A percentile compares a stretch with the other conserved stretches of the same genome.
Evolutionary conservation across 192 early-diverging fungal genomes (phyloP).

Genomic region (Geosiphon pyriformis): DNA sequence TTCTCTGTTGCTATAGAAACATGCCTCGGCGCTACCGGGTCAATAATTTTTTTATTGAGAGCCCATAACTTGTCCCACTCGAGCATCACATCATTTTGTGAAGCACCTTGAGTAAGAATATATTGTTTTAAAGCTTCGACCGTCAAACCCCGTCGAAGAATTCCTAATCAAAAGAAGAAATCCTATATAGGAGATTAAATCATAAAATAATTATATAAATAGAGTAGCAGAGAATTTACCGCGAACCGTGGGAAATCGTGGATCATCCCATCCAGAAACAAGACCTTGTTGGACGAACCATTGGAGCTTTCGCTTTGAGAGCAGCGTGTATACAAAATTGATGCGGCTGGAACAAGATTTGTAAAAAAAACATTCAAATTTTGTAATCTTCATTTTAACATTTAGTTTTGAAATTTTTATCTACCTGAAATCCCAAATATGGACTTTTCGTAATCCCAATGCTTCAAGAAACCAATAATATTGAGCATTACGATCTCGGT

Average conservation of each 20-base stretch:
- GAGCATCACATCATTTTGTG: constrained; percentile 84
- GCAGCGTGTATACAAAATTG: constrained; percentile 96
- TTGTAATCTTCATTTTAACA: too few species aligned
- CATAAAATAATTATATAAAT: constrained; percentile 51
- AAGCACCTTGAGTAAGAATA: constrained; percentile 97
- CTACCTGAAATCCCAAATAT: constrained; percentile 85
- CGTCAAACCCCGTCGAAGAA: constrained; percentile 94
- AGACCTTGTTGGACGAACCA: constrained; percentile 88
- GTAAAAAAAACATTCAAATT: too few species aligned
- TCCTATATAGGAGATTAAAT: constrained; percentile 15
- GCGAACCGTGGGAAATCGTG: constrained; percentile 85
- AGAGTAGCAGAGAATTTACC: constrained; percentile 30
- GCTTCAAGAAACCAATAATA: constrained; percentile 94
- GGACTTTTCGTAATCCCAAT: constrained; percentile 79
- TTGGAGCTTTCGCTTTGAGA: constrained; percentile 97
- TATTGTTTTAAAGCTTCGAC: constrained; percentile 96
- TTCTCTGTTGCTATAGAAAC: constrained; percentile 67
- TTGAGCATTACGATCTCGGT: constrained; percentile 94
- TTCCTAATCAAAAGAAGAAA: constrained; percentile 63
- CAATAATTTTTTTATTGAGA: constrained; percentile 93
- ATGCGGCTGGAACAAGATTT: constrained; percentile 54
- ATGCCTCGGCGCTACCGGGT: constrained; percentile 90
- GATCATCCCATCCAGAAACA: constrained; percentile 87
- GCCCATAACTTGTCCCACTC: constrained; percentile 99
- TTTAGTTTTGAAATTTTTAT: neutral